Evolutionary conservation across 306 rosid species (phyloP).

Genomic region (Cucumis cinereus): DNA sequence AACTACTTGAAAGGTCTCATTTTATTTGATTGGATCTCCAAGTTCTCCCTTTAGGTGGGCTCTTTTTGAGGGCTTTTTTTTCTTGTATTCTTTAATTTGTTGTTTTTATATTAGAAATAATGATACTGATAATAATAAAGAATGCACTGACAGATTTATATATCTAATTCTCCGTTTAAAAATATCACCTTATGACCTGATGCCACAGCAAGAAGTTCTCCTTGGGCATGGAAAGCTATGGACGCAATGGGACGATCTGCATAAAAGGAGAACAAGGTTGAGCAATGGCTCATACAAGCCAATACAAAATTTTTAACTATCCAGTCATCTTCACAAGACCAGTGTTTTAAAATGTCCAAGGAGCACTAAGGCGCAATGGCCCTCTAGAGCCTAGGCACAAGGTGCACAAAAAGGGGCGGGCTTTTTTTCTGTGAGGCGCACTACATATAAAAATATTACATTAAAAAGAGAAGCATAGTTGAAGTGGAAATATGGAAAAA

Average conservation of each 20-base stretch:
- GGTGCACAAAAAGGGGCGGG: no score
- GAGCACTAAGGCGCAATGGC: no score
- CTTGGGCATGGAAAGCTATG: constrained; percentile 89
- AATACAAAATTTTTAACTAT: neutral
- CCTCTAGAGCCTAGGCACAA: no score
- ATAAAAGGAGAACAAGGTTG: constrained; percentile 6
- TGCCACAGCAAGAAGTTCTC: constrained; percentile 92
- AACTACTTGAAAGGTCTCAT: neutral
- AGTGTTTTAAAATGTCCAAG: no score
- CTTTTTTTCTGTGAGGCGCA: no score
- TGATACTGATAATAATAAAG: neutral
- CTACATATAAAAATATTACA: no score
- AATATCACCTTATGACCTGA: constrained; percentile 85
- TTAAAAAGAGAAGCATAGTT: no score
- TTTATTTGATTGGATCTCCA: neutral
- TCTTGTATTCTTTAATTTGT: neutral
- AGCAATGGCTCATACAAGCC: constrained; percentile 6
- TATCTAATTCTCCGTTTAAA: constrained; percentile 13
- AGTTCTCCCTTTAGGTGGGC: neutral
- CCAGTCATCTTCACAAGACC: neutral
- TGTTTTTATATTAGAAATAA: neutral
- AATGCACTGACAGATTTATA: neutral
- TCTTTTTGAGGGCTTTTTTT: neutral
- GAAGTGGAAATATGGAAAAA: no score
- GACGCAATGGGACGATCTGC: constrained; percentile 95